Percentiles rank a stretch among this genome's conserved stretches.
phyloP scores from a whole-genome alignment of 139 green algal species.

The Asterochloris sp. region DNA sequence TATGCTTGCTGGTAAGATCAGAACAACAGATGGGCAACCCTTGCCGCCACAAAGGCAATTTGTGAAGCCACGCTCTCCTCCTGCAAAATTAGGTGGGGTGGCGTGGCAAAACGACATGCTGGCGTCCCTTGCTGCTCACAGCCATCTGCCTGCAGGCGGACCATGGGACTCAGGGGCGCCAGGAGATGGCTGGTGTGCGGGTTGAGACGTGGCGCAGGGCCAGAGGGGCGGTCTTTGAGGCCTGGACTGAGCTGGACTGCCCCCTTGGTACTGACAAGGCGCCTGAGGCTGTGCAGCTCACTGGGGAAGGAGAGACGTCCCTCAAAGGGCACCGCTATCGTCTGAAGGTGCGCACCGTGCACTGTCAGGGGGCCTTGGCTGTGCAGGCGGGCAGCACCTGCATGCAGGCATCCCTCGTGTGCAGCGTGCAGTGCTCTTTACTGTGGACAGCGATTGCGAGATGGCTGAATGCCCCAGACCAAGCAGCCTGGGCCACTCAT shows the following conservation, averaged over 20 bases:
- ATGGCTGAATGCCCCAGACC: background rate
- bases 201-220: slow-evolving; percentile 25
- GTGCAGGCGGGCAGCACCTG: too few relatives aligned
- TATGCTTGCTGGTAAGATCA: too few relatives aligned
- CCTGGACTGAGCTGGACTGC: slow-evolving; percentile 25
- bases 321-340: background rate
- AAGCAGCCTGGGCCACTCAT: too few relatives aligned
- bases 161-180: background rate
- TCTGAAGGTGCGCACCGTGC: background rate
- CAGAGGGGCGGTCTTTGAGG: slow-evolving; percentile 29
- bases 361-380: too few relatives aligned
- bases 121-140: background rate
- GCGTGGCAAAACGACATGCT: background rate
- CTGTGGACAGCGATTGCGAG: too few relatives aligned
- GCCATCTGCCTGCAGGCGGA: background rate
- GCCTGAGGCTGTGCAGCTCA: slow-evolving; percentile 28
- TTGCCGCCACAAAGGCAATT: too few relatives aligned
- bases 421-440: too few relatives aligned
- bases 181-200: slow-evolving; percentile 4
- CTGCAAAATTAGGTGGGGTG: too few relatives aligned
- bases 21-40: too few relatives aligned
- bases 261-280: slow-evolving; percentile 24
- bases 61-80: too few relatives aligned
- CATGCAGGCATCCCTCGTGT: too few relatives aligned
- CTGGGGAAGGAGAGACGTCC: slow-evolving; percentile 3